A percentile compares a stretch with the other conserved stretches of the same genome.
Conservation (phyloP, 2,329 filamentous ascomycete species). For the Trichothecium sympodiale region DNA sequence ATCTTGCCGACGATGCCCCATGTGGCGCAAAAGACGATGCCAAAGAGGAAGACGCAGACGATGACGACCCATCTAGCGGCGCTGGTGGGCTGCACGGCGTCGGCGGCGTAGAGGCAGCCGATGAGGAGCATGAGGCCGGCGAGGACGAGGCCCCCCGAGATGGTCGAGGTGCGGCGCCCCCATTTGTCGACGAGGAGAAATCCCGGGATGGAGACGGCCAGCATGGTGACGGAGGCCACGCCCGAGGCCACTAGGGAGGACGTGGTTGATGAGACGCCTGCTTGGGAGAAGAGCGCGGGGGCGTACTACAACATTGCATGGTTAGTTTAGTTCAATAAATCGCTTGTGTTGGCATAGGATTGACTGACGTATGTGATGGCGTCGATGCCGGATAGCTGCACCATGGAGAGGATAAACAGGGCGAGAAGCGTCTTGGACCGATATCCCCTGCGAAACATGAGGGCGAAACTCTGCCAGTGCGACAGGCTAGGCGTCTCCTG, state of each 20-base stretch:
- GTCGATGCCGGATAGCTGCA: constrained; percentile 52
- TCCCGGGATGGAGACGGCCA: constrained; percentile 44
- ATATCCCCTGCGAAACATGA: constrained; percentile 28
- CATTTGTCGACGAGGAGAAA: constrained; percentile 45
- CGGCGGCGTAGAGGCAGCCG: constrained; percentile 37
- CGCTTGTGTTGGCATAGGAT: too few species aligned
- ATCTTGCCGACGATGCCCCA: constrained; percentile 47
- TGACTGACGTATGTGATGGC: constrained; percentile 45
- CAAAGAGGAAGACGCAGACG: constrained; percentile 36
- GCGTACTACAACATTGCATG: constrained; percentile 42
- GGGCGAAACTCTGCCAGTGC: constrained; percentile 17
- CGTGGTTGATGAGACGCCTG: constrained; percentile 41
- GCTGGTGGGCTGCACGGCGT: constrained; percentile 25
- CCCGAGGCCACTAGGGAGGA: constrained; percentile 51
- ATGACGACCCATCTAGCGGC: constrained; percentile 38
- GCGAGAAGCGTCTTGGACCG: constrained; percentile 37
- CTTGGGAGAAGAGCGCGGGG: constrained; percentile 46
- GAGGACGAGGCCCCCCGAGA: constrained; percentile 40
- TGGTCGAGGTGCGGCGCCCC: constrained; percentile 41
- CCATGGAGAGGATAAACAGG: constrained; percentile 46
- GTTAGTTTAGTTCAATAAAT: too few species aligned
- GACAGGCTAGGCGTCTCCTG: constrained; percentile 17
- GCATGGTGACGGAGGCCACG: constrained; percentile 46
- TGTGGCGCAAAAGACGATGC: constrained; percentile 31
- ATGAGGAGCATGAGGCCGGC: constrained; percentile 41